Base-by-base conservation (phyloP, 2,329 filamentous ascomycete species). In the Penicillium sp. region DNA sequence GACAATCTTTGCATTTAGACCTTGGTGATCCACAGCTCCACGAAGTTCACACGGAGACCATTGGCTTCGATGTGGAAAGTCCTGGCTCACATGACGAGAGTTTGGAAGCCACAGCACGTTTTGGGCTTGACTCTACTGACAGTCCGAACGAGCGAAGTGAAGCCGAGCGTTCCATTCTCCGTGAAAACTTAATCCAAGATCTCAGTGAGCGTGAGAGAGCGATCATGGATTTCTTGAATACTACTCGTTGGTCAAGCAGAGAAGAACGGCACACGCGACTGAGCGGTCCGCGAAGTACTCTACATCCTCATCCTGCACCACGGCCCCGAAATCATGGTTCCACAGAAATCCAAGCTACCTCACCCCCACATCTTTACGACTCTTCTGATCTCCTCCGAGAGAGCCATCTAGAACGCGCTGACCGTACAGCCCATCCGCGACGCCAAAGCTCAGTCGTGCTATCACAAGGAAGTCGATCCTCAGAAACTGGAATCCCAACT, bases 141-240 rank as follows among this genome's bases (percentile, higher is more conserved):
- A 27, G 49, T 22, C 30, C 42, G 31, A 45, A 42, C 41, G 54
- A 50, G 28, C 45, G 34, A 23, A 41, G 38, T 25, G 43, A 42
- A 28, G 50, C 44, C 9, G 61, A 57, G 14, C 48, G 50, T 26
- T 53, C 54, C 23, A 50, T 56, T 10, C 39, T 60, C 27, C 61
- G 62, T 23, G 65, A 67, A 35, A 60, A 50, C 32, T 38, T 64
- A 33, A 53, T 64, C 22, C 59, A 64, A 30, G 61, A 64, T 37
- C 58, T 68, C 32, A 64, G 59, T 3, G 62, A 67, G 36, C 58
- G 64, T 33, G 67, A 69, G 47, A 59, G 66, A 36, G 52, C 65
- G 38, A 65, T 69, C 22, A 59, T 69, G 41, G 64, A 69, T 31
- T 66, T 66, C 36, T 44, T 69, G 42, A 66, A 67, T 42, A 59